These are phyloP conservation scores for Boletus rufocinnamomeus DNA, from an alignment of 768 basidiomycete species.

Conservation along the genomic window DNA sequence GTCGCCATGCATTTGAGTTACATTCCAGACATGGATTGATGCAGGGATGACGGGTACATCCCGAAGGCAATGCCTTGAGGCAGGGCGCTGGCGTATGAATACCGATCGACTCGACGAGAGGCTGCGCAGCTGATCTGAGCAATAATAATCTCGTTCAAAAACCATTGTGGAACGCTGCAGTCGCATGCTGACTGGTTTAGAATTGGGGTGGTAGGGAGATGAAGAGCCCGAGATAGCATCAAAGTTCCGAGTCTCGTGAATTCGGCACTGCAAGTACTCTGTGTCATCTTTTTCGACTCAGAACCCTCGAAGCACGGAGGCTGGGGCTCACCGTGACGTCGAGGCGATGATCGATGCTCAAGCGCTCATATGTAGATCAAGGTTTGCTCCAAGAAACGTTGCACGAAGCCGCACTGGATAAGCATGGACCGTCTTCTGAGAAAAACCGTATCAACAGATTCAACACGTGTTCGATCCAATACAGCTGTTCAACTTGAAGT, in stretches of 20 bases:
- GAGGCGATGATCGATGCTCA: neutral
- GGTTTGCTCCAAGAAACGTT: neutral
- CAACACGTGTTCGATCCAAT: too few relatives aligned
- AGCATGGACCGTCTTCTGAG: too few relatives aligned
- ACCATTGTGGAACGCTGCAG: neutral
- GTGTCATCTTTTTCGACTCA: neutral
- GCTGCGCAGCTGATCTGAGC: neutral
- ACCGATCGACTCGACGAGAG: neutral
- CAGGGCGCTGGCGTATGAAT: neutral
- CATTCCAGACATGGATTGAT: neutral
- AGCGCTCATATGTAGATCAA: neutral
- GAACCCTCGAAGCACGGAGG: neutral
- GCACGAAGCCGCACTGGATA: neutral
- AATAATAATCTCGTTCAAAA: neutral
- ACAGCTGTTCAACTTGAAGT: too few relatives aligned
- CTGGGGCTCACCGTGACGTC: neutral
- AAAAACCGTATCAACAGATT: too few relatives aligned
- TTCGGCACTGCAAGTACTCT: neutral
- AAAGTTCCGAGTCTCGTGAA: too few relatives aligned
- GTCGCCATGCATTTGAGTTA: neutral
- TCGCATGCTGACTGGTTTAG: neutral
- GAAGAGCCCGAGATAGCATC: neutral
- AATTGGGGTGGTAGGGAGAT: neutral
- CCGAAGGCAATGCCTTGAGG: neutral
- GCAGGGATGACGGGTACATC: neutral